These are phyloP conservation scores for Volvox carteri DNA, from an alignment of 163 green algal genomes.

Conservation along the genomic window DNA sequence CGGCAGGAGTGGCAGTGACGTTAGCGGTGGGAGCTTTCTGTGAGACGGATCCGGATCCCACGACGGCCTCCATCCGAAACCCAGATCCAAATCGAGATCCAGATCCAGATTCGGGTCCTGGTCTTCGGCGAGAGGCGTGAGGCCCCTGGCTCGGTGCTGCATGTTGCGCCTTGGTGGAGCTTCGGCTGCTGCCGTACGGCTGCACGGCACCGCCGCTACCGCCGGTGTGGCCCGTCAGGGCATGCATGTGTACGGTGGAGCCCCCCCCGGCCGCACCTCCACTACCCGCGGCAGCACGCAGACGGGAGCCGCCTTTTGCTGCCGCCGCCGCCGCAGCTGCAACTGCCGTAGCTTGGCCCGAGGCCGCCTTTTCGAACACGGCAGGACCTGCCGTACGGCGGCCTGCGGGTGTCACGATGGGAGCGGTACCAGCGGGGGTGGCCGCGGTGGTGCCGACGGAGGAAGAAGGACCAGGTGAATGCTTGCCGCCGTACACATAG, in stretches of 20 bases:
- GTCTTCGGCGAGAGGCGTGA: not conserved
- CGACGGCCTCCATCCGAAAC: not conserved
- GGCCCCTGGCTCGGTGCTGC: not conserved
- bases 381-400: not conserved
- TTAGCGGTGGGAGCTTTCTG: no score
- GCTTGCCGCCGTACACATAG: no score
- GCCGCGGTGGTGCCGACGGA: not conserved
- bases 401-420: not conserved
- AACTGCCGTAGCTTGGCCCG: no score
- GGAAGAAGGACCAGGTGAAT: not conserved
- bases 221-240: not conserved
- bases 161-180: not conserved
- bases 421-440: not conserved
- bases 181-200: not conserved
- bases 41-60: not conserved
- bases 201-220: not conserved
- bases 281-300: no score
- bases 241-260: no score
- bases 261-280: no score
- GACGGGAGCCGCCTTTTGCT: not conserved
- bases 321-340: not conserved
- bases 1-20: not conserved
- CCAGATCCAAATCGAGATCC: not conserved
- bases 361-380: not conserved
- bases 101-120: not conserved